Conservation (phyloP, 176 grass and related monocot species). For the Juncus inflexus region DNA sequence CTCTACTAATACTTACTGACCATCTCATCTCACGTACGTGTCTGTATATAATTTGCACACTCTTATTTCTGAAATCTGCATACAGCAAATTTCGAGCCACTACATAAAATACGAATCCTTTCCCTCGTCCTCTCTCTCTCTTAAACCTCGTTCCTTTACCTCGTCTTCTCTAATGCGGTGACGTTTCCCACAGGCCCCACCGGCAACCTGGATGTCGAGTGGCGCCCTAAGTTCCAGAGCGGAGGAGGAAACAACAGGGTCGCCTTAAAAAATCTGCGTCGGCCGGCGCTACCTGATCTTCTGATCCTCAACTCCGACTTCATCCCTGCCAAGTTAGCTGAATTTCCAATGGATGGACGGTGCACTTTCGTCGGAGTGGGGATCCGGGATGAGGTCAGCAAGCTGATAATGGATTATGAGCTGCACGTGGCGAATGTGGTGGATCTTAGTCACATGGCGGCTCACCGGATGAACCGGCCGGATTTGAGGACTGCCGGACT, state of each 20-base stretch:
- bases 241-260: slow-evolving; percentile 26
- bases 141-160: no score
- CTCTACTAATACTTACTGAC: no score
- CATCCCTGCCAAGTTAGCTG: slow-evolving; percentile 17
- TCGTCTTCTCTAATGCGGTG: neutral
- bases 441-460: slow-evolving; percentile 15
- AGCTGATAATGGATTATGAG: slow-evolving; percentile 20
- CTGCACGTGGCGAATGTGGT: slow-evolving; percentile 9
- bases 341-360: slow-evolving; percentile 35
- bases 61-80: no score
- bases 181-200: slow-evolving; percentile 18
- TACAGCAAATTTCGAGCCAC: no score
- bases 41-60: no score
- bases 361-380: slow-evolving; percentile 49
- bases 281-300: slow-evolving; percentile 60
- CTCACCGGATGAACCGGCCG: slow-evolving; percentile 10
- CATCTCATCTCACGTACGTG: no score
- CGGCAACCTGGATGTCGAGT: slow-evolving; percentile 66
- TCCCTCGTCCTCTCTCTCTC: no score
- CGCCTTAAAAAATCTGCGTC: slow-evolving; percentile 58
- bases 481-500: slow-evolving; percentile 31
- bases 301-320: slow-evolving; percentile 53
- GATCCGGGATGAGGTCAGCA: slow-evolving; percentile 24
- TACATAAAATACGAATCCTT: no score
- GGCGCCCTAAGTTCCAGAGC: slow-evolving; percentile 32